Base-by-base conservation (phyloP, 139 green algal species). In the Asterochloris sp. region DNA sequence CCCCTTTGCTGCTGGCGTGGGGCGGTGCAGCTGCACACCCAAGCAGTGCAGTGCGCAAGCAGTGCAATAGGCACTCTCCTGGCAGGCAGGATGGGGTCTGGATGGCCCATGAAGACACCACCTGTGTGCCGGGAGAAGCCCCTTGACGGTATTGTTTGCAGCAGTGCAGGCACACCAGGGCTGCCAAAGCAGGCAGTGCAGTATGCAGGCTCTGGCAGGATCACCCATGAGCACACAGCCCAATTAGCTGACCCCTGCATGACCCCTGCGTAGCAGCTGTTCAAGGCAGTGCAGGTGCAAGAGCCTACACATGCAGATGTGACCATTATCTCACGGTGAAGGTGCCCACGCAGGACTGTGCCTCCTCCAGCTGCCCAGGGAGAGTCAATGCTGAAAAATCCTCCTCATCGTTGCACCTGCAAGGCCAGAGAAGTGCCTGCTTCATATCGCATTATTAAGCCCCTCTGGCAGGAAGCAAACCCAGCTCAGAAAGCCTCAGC, bases 321-420 rank as follows among this genome's bases (percentile, higher is more conserved):
- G n/a, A n/a, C 26, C 26, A 77, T 16, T 47, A 26, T 17, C 76
- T 69, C 23, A 80, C 76, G n/a, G 67, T 47, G 24, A 80, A 19
- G 17, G 23, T 69, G 24, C 76, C 76, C 23, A 80, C 60, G 24
- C 76, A 80, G 10, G 76, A 69, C n/a, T 69, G 69, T 14, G 76
- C 21, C 68, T 80, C 76, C 13, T 14, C 61, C 12, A 14, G 24
- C 24, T 28, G 6, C 16, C 28, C 19, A 12, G 68, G 13, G 23
- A 16, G 26, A 21, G 76, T 19, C 13, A 27, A 23, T 19, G 26
- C 23, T 14, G 54, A 2, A 54, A 6, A 54, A 6, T 54, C 23
- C n/a, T 69, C 76, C 14, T 54, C 23, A 13, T 28, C 60, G 0
- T 80, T 80, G 76, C 76, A 80, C 4, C 38, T 54, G 6, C 38